Base-by-base conservation (phyloP, 371 early-diverging fungal genomes). In the Apophysomyces elegans region DNA sequence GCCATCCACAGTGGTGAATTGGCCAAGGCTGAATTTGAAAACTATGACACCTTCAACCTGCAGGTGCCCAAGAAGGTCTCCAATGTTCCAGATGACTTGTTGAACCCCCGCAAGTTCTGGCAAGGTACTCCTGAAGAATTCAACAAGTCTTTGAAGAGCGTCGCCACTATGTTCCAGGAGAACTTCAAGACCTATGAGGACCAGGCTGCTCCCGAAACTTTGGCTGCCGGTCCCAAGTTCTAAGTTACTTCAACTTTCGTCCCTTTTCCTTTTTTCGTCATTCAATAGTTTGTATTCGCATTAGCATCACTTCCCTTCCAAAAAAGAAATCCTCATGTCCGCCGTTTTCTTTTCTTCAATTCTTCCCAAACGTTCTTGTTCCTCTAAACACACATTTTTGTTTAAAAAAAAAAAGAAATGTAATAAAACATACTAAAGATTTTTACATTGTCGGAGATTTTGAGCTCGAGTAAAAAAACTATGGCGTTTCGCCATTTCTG, bases 1-100 rank as follows among this genome's bases (percentile, higher is more conserved):
- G 92, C 96, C 56, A 95, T 97, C 83, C 96, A 96, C 86, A 86
- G 79, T 43, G 96, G 96, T 46, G 93, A 91, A 71, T 84, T 96
- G 58, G 86, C 87, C 62, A 83, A 89, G 38, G 91, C 90, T n/a
- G 85, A 92, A 60, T 96, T 88, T 76, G 86, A 87, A 61, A 88
- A 70, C 72, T 92, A 91, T 76, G 93, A 92, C 2, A 84, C 90
- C 61, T 96, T 96, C 76, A 88, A 90, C 70, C 83, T 96, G 46
- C 72, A 84, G 63, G 93, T 97, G 71, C 98, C 98, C 62, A 93
- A 77, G 56, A 58, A 73, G 59, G 64, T 84, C 68, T 63, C 90
- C 8, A 87, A 86, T 43, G 95, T 96, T 16, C 97, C 97, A 6
- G 68, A 64, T 35, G 90, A 93, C 65, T 83, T 97, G 35, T 77